phyloP scores from a whole-genome alignment of 495 filamentous ascomycete species.

The Trichoderma reesei region DNA sequence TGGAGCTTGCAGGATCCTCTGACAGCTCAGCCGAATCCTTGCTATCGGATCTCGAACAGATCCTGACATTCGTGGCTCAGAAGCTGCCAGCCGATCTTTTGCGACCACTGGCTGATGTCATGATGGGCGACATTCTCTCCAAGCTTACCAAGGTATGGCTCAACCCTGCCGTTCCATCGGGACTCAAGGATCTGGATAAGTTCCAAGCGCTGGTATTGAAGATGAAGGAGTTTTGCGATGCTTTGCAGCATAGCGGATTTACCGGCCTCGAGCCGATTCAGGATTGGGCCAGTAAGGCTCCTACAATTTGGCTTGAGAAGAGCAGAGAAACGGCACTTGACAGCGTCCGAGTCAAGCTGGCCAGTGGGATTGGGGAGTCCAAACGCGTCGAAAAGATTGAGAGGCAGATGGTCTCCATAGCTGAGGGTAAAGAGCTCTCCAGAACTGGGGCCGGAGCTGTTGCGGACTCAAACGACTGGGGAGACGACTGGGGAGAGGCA shows the following conservation, averaged over 20 bases:
- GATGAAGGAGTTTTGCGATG: slow-evolving; percentile 52
- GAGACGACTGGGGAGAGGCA: slow-evolving; percentile 64
- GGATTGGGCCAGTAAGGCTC: slow-evolving; percentile 71
- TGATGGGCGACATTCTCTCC: slow-evolving; percentile 57
- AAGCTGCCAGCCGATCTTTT: slow-evolving; percentile 55
- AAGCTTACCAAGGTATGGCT: slow-evolving; percentile 65
- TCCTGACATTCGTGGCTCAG: slow-evolving; percentile 56
- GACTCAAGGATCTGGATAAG: slow-evolving; percentile 53
- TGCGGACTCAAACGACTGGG: slow-evolving; percentile 34
- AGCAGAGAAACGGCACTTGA: slow-evolving; percentile 69
- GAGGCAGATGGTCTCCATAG: slow-evolving; percentile 61
- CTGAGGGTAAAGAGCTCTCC: slow-evolving; percentile 51
- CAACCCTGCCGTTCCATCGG: slow-evolving; percentile 61
- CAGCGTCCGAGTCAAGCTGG: slow-evolving; percentile 56
- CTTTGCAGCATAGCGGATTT: slow-evolving; percentile 54
- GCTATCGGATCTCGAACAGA: slow-evolving; percentile 48
- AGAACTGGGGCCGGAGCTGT: slow-evolving; percentile 39
- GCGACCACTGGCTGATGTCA: slow-evolving; percentile 48
- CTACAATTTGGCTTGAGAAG: slow-evolving; percentile 78
- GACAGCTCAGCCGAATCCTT: slow-evolving; percentile 36
- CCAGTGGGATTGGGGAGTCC: slow-evolving; percentile 49
- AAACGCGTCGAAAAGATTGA: slow-evolving; percentile 73
- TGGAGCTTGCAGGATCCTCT: slow-evolving; percentile 23
- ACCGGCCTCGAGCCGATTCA: slow-evolving; percentile 57
- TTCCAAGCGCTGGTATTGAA: slow-evolving; percentile 57